Evolutionary conservation across 2,329 filamentous ascomycete species (phyloP).

Genomic region (Chrysoporthe cubensis): DNA sequence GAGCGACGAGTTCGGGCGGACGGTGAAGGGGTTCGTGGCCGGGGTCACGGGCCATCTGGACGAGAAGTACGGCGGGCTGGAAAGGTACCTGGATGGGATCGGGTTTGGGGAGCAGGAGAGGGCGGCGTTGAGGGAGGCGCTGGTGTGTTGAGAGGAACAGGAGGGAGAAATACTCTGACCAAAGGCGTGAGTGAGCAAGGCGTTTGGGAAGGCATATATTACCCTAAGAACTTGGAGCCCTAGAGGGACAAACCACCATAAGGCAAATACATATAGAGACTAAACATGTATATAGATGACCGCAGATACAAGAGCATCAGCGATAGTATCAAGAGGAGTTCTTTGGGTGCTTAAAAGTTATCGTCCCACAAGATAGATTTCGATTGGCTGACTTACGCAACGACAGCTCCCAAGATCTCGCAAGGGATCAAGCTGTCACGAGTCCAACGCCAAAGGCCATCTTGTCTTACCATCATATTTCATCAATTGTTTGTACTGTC

Average conservation of each 20-base stretch:
- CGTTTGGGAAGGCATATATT: not conserved
- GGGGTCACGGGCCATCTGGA: constrained; percentile 62
- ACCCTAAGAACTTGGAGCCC: not conserved
- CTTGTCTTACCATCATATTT: not conserved
- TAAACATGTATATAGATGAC: not conserved
- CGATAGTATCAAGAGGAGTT: not conserved
- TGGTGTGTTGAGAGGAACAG: constrained; percentile 44
- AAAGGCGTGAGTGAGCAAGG: constrained; percentile 10
- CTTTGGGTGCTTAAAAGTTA: not conserved
- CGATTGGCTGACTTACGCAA: not conserved
- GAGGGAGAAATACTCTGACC: not conserved
- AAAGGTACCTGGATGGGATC: constrained; percentile 66
- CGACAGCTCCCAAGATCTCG: no score
- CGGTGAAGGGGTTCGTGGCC: constrained; percentile 66
- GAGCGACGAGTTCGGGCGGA: constrained; percentile 72
- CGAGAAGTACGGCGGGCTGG: constrained; percentile 66
- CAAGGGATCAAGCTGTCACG: no score
- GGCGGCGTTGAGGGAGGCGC: constrained; percentile 43
- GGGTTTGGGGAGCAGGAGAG: constrained; percentile 57
- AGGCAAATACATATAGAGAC: not conserved
- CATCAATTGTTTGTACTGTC: not conserved
- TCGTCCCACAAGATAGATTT: no score
- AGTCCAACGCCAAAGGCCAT: no score
- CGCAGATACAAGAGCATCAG: not conserved
- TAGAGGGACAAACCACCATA: not conserved